A percentile compares a stretch with the other conserved stretches of the same genome.
These are phyloP conservation scores for Dorcoceras hygrometricum DNA, from an alignment of 257 asterid species.

Conservation along the genomic window DNA sequence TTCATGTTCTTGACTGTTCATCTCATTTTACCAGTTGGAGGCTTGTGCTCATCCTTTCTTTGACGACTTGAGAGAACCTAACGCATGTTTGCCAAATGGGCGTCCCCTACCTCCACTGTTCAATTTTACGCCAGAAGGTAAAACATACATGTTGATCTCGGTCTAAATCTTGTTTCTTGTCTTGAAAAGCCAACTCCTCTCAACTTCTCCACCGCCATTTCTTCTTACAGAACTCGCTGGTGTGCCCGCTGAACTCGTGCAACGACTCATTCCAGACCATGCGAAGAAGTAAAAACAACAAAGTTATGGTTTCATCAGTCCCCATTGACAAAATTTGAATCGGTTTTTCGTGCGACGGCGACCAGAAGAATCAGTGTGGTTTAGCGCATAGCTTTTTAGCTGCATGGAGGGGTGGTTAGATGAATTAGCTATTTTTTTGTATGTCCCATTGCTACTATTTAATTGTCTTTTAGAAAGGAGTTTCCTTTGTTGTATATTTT, in stretches of 20 bases:
- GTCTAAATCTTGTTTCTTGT: not conserved
- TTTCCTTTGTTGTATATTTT: not conserved
- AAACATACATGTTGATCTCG: not conserved
- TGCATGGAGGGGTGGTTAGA: not conserved
- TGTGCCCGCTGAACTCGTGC: slow-evolving; percentile 43
- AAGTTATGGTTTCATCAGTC: too few relatives aligned
- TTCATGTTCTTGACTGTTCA: not conserved
- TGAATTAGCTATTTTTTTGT: not conserved
- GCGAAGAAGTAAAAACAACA: slow-evolving; percentile 33
- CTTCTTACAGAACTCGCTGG: slow-evolving; percentile 40
- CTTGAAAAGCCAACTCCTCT: not conserved
- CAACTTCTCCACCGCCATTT: not conserved
- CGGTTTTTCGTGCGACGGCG: not conserved
- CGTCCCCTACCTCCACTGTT: slow-evolving; percentile 75
- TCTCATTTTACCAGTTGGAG: slow-evolving; percentile 59
- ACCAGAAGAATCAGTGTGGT: not conserved
- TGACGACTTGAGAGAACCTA: slow-evolving; percentile 68
- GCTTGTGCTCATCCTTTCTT: slow-evolving; percentile 96
- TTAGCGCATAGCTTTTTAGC: not conserved
- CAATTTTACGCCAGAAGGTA: slow-evolving; percentile 81
- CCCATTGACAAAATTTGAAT: too few relatives aligned
- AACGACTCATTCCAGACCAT: slow-evolving; percentile 51
- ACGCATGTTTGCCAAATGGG: slow-evolving; percentile 69
- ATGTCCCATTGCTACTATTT: not conserved
- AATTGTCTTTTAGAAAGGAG: not conserved